Evolutionary conservation across 1,284 basidiomycete species (phyloP), one percentile per base, ranked within the genome.

Genomic region (Lentinula novae-zelandiae): DNA sequence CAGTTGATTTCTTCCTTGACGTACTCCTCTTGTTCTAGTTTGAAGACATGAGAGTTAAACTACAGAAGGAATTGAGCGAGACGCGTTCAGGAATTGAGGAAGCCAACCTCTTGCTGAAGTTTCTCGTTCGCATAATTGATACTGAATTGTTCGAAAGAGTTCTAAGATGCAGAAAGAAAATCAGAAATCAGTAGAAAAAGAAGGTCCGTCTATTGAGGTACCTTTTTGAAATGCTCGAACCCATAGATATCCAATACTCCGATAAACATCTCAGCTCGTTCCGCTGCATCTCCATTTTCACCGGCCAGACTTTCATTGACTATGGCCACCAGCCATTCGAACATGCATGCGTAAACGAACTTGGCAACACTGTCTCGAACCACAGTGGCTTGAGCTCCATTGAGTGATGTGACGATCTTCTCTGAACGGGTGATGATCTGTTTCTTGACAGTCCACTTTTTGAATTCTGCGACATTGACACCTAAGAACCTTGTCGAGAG

Each of bases 51-150:
- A 1, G 95, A 96, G 68, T 97, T 97, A 78, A 97, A 97, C 91
- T 95, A 61, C 33, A 38, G 56, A 38, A 33, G 58, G 50, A 72
- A 67, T 33, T 56, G 55, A 31, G 52, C 40, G 38, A 60, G 17
- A 48, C 31, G 7, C 5, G 13, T 7, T 34, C 17, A 46, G 3
- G 55, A 8, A 53, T 34, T 36, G 38, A 12, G 44, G 52, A 17
- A 38, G 65, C 73, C 40, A 67, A 92, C 93, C 84, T 96, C 93
- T 73, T 97, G 95, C 68, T 97, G 95, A 38, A 97, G 75, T 73
- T 99, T 98, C 76, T 99, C 97, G 70, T 99, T 99, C 51, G 97
- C 97, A 74, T 98, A 99, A 73, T 99, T 99, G 80, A 99, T 99
- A 75, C 96, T 98, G 77, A 99, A 99, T 78, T 99, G 97, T 75